These are phyloP conservation scores for Harringtonia aguacate DNA, from an alignment of 2,329 filamentous ascomycete species.

Conservation along the genomic window DNA sequence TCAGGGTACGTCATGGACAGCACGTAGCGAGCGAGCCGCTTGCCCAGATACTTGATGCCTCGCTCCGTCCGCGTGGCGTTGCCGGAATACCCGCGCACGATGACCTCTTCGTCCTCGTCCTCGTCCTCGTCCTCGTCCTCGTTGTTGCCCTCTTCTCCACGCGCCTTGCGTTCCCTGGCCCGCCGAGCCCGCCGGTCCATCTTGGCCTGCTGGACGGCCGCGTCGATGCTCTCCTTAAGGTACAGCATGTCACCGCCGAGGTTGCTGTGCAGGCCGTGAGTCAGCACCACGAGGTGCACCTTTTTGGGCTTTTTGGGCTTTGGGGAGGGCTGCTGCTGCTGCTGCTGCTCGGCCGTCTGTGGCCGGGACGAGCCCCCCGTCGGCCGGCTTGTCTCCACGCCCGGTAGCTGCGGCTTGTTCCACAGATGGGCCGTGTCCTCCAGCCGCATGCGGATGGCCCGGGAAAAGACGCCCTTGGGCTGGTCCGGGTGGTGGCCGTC, in stretches of 20 bases:
- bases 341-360: too few species aligned
- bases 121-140: slow-evolving; percentile 19
- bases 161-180: slow-evolving; percentile 27
- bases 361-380: neutral
- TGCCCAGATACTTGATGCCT: slow-evolving; percentile 94
- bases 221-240: slow-evolving; percentile 93
- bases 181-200: slow-evolving; percentile 54
- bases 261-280: slow-evolving; percentile 93
- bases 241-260: slow-evolving; percentile 93
- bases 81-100: slow-evolving; percentile 81
- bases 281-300: slow-evolving; percentile 83
- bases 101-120: slow-evolving; percentile 70
- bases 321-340: too few species aligned
- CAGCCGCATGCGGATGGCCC: slow-evolving; percentile 64
- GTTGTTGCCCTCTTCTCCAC: slow-evolving; percentile 16
- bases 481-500: slow-evolving; percentile 52
- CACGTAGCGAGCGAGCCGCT: slow-evolving; percentile 84
- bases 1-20: slow-evolving; percentile 87
- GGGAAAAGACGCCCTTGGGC: slow-evolving; percentile 71
- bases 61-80: slow-evolving; percentile 88
- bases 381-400: neutral
- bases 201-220: slow-evolving; percentile 63
- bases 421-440: slow-evolving; percentile 86
- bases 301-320: slow-evolving; percentile 52
- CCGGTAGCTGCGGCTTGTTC: slow-evolving; percentile 71